Conservation (phyloP, 768 basidiomycete species). For the Cystobasidium ongulense region DNA sequence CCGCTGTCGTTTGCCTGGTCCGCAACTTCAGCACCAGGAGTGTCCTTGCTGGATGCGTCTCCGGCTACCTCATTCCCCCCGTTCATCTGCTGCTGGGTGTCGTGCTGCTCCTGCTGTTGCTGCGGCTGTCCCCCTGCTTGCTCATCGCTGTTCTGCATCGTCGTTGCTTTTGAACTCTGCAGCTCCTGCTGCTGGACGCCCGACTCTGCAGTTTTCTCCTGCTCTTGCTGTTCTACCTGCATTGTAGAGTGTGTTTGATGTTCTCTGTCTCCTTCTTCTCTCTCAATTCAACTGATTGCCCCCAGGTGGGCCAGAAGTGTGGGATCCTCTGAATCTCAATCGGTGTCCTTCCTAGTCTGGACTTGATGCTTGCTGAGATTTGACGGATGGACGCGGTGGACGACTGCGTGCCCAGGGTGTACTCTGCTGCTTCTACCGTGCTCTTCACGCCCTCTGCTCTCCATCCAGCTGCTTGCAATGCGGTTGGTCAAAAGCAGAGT, state of each 20-base stretch:
- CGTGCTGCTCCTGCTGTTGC: background rate
- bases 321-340: background rate
- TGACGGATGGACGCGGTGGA: too few species aligned
- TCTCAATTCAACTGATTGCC: too few species aligned
- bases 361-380: background rate
- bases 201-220: background rate
- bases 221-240: background rate
- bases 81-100: too few species aligned
- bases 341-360: background rate
- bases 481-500: background rate
- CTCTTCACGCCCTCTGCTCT: background rate
- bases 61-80: background rate
- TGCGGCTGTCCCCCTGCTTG: background rate
- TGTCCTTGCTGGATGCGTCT: background rate
- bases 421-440: too few species aligned
- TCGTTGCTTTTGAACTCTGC: background rate
- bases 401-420: too few species aligned
- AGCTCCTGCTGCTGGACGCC: background rate
- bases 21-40: background rate
- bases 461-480: background rate
- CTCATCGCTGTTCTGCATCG: background rate
- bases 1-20: background rate
- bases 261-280: too few species aligned
- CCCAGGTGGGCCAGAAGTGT: too few species aligned
- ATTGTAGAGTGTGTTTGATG: background rate